Percentiles rank a stretch among this genome's conserved stretches.
phyloP scores from a whole-genome alignment of 2,329 filamentous ascomycete genomes.

The Colletotrichum navitas region DNA sequence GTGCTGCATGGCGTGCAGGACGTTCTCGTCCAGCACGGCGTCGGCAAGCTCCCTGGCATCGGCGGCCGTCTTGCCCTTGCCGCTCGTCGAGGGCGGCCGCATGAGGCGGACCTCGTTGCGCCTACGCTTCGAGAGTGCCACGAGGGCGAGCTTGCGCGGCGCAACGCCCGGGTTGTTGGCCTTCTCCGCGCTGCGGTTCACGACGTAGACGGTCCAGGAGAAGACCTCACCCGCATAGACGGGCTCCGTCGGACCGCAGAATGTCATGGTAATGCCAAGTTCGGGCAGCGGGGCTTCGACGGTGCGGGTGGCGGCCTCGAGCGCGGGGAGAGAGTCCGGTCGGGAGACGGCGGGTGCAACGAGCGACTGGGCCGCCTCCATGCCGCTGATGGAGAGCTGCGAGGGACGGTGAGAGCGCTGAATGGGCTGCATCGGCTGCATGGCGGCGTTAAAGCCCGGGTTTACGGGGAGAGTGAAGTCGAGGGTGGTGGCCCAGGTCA shows the following conservation, averaged over 20 bases:
- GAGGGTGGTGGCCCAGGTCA: slow-evolving; percentile 76
- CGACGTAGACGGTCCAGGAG: slow-evolving; percentile 79
- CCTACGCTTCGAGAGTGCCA: slow-evolving; percentile 75
- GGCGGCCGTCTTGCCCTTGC: slow-evolving; percentile 44
- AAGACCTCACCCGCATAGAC: slow-evolving; percentile 76
- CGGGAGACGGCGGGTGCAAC: slow-evolving; percentile 68
- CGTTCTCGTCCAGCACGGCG: slow-evolving; percentile 78
- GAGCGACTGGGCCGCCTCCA: slow-evolving; percentile 65
- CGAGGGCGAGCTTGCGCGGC: slow-evolving; percentile 76
- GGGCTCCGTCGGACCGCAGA: slow-evolving; percentile 69
- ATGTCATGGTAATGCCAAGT: slow-evolving; percentile 81
- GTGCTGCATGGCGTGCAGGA: slow-evolving; percentile 78
- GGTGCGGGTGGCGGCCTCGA: slow-evolving; percentile 65
- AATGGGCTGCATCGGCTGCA: slow-evolving; percentile 69
- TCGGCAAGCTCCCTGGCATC: slow-evolving; percentile 64
- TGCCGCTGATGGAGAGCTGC: slow-evolving; percentile 72
- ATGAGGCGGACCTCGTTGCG: slow-evolving; percentile 67
- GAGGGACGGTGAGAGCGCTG: slow-evolving; percentile 72
- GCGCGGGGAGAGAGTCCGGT: slow-evolving; percentile 70
- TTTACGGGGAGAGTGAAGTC: slow-evolving; percentile 78
- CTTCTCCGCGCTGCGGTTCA: slow-evolving; percentile 73
- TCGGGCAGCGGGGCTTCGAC: slow-evolving; percentile 65
- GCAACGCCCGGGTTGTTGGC: slow-evolving; percentile 50
- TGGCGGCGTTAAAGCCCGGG: slow-evolving; percentile 69
- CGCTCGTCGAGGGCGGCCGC: slow-evolving; percentile 67